Evolutionary conservation across 805 yeast species (phyloP).

Genomic region (Suhomyces xylopsoci): DNA sequence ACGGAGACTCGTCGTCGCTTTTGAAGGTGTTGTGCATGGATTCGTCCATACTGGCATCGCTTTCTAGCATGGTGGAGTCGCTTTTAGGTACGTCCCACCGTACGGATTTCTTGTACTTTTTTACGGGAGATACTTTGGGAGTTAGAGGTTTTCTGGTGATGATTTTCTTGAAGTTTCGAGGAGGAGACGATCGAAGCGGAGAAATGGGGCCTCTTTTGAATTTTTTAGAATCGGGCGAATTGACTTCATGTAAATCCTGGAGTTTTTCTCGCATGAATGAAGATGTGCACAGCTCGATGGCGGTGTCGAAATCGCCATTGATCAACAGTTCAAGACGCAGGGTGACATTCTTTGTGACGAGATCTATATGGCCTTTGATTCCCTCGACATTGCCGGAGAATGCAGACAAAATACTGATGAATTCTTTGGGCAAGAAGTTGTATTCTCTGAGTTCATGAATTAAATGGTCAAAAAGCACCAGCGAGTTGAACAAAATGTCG

Average conservation of each 20-base stretch:
- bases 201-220: slow-evolving; percentile 22
- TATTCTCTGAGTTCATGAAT: slow-evolving; percentile 23
- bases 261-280: slow-evolving; percentile 24
- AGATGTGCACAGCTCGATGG: slow-evolving; percentile 28
- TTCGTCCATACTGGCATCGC: slow-evolving; percentile 33
- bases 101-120: slow-evolving; percentile 5
- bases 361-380: background rate
- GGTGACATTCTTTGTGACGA: slow-evolving; percentile 4
- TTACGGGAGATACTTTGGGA: slow-evolving; percentile 6
- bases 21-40: slow-evolving; percentile 13
- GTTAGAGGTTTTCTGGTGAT: slow-evolving; percentile 11
- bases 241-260: slow-evolving; percentile 1
- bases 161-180: slow-evolving; percentile 16
- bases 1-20: slow-evolving; percentile 29
- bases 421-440: slow-evolving; percentile 10
- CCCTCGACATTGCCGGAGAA: background rate
- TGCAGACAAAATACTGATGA: slow-evolving; percentile 1
- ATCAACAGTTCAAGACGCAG: slow-evolving; percentile 19
- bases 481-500: slow-evolving; percentile 54
- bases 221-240: background rate
- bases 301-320: slow-evolving; percentile 35
- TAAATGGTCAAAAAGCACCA: slow-evolving; percentile 52
- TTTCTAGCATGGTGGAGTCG: slow-evolving; percentile 16
- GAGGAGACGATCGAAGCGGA: slow-evolving; percentile 28
- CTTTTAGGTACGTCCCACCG: slow-evolving; percentile 11